Evolutionary conservation across 169 alveolate species (phyloP).

Genomic region (Plasmodium knowlesi): DNA sequence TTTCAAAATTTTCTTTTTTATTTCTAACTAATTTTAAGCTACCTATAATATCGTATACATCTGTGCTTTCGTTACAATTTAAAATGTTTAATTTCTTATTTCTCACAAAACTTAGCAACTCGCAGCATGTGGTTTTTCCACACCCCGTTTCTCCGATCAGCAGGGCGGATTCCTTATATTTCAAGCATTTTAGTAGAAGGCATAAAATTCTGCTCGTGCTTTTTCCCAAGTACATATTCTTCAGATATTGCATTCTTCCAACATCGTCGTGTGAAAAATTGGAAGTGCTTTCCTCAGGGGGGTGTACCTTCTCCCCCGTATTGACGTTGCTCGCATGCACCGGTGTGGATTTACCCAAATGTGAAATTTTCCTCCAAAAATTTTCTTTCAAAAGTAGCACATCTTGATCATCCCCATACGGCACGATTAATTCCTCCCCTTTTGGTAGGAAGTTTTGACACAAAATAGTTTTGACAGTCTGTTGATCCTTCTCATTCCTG

Average conservation of each 20-base stretch:
- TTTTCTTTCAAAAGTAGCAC: slow-evolving; percentile 17
- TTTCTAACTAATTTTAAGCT: slow-evolving; percentile 92
- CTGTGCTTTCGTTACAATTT: slow-evolving; percentile 98
- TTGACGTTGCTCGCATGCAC: background rate
- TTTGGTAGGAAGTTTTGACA: slow-evolving; percentile 75
- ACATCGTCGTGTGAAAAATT: slow-evolving; percentile 50
- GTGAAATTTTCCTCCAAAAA: slow-evolving; percentile 9
- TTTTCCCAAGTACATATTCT: slow-evolving; percentile 79
- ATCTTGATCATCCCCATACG: slow-evolving; percentile 20
- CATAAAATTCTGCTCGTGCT: slow-evolving; percentile 88
- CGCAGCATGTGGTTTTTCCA: slow-evolving; percentile 98
- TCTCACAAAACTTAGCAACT: slow-evolving; percentile 89
- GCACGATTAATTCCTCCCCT: background rate
- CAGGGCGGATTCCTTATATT: slow-evolving; percentile 96
- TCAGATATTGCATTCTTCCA: slow-evolving; percentile 48
- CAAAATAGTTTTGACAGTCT: slow-evolving; percentile 85
- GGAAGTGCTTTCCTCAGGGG: background rate
- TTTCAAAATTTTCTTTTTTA: slow-evolving; percentile 57
- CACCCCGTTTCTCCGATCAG: slow-evolving; percentile 99
- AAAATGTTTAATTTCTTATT: slow-evolving; percentile 83
- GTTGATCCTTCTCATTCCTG: slow-evolving; percentile 91
- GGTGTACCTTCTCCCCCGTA: background rate
- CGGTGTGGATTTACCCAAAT: background rate
- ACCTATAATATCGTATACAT: slow-evolving; percentile 97
- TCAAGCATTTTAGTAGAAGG: slow-evolving; percentile 92